Evolutionary conservation across 148 eudicot genomes (phyloP).

Genomic region (Arbutus unedo): DNA sequence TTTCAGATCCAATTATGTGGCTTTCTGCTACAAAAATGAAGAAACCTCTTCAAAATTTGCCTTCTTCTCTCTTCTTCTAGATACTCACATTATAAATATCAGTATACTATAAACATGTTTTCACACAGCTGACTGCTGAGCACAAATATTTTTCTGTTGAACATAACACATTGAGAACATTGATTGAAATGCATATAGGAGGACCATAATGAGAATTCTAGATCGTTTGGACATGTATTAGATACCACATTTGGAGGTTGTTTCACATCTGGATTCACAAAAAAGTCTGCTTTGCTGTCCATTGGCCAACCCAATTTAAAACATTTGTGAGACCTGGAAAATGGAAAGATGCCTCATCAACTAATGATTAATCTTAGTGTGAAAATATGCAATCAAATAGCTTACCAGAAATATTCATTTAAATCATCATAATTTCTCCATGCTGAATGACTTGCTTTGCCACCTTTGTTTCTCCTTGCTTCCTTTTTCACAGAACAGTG

Average conservation of each 20-base stretch:
- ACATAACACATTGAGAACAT: background rate
- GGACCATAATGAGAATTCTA: background rate
- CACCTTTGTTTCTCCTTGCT: conserved; percentile 69
- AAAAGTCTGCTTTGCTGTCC: conserved; percentile 75
- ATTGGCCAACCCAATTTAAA: conserved; percentile 90
- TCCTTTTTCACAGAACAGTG: conserved; percentile 43
- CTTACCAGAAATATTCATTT: conserved; percentile 96
- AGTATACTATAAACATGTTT: background rate
- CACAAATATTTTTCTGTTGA: background rate
- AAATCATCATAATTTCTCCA: conserved; percentile 99
- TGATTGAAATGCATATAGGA: background rate
- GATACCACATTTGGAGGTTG: conserved; percentile 37
- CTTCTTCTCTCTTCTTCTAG: background rate
- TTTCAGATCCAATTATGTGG: background rate
- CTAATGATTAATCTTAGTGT: background rate
- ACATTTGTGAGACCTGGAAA: conserved; percentile 75
- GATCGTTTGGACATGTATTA: background rate
- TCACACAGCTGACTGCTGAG: background rate
- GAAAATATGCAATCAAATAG: conserved; percentile 10
- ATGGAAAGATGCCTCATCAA: conserved; percentile 10
- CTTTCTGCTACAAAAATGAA: background rate
- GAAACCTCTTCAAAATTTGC: background rate
- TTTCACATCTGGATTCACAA: conserved; percentile 51
- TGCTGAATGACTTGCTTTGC: conserved; percentile 94
- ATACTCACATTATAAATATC: background rate